Percentiles rank a stretch among this genome's conserved stretches.
These are phyloP conservation scores for Kernera saxatilis DNA, from an alignment of 345 rosid species.

Conservation along the genomic window DNA sequence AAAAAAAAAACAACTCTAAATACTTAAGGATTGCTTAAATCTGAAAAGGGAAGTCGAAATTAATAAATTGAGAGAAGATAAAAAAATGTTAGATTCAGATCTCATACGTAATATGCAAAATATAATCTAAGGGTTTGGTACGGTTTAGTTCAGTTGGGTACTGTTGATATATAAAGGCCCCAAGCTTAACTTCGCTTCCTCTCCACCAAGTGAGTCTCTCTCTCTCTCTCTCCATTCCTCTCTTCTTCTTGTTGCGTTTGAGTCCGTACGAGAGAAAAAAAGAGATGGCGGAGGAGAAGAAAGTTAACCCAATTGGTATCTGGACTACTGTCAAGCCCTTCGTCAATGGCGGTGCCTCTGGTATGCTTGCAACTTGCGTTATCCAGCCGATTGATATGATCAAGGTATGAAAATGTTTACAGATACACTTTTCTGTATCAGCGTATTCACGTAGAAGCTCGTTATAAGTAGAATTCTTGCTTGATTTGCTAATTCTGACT, in stretches of 20 bases:
- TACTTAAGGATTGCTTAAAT: not conserved
- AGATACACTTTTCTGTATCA: not conserved
- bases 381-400: conserved; percentile 97
- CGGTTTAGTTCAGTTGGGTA: conserved; percentile 12
- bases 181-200: conserved; percentile 7
- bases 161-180: conserved; percentile 15
- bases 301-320: conserved; percentile 44
- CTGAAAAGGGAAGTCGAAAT: not conserved
- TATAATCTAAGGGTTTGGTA: conserved; percentile 18
- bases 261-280: not conserved
- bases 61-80: not conserved
- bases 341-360: conserved; percentile 92
- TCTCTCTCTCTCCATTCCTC: conserved; percentile 9
- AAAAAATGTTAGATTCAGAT: not conserved
- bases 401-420: conserved; percentile 46
- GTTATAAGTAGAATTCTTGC: not conserved
- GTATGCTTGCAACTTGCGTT: conserved; percentile 99
- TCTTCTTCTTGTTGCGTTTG: not conserved
- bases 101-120: not conserved
- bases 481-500: not conserved
- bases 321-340: conserved; percentile 93
- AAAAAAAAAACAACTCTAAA: not conserved
- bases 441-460: not conserved
- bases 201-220: conserved; percentile 23
- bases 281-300: conserved; percentile 73